Evolutionary conservation across 2,329 filamentous ascomycete species (phyloP).

Genomic region (Diaporthe humulicola): DNA sequence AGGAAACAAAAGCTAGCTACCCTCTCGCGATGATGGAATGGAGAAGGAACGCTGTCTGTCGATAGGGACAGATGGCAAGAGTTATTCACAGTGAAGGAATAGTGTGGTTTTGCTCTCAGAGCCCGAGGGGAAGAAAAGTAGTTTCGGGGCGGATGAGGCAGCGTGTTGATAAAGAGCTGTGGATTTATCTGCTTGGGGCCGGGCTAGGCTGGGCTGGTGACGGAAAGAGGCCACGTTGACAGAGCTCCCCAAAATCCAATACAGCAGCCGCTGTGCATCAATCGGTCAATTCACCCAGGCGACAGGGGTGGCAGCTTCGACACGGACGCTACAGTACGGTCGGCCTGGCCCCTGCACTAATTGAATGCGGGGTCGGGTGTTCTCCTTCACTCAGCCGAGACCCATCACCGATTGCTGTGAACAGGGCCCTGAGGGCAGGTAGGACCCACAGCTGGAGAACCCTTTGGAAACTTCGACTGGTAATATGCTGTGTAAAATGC

Average conservation of each 20-base stretch:
- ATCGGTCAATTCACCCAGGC: slow-evolving; percentile 17
- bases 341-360: slow-evolving; percentile 28
- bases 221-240: slow-evolving; percentile 39
- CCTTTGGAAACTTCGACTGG: slow-evolving; percentile 38
- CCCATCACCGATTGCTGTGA: slow-evolving; percentile 24
- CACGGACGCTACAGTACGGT: slow-evolving; percentile 25
- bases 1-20: slow-evolving; percentile 32
- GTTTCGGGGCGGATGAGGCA: slow-evolving; percentile 14
- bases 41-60: slow-evolving; percentile 38
- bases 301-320: slow-evolving; percentile 35
- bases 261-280: slow-evolving; percentile 25
- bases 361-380: slow-evolving; percentile 35
- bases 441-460: slow-evolving; percentile 26
- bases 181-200: slow-evolving; percentile 38
- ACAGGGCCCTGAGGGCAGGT: slow-evolving; percentile 2
- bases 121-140: slow-evolving; percentile 50
- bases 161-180: slow-evolving; percentile 20
- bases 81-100: slow-evolving; percentile 48
- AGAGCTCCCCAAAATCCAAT: slow-evolving; percentile 38
- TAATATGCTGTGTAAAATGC: background rate
- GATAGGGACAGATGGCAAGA: slow-evolving; percentile 44
- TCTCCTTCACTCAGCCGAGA: slow-evolving; percentile 34
- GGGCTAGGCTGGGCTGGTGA: slow-evolving; percentile 6
- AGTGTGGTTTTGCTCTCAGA: slow-evolving; percentile 50
- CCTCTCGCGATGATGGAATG: slow-evolving; percentile 16